These are phyloP conservation scores for Xylaria castorea DNA, from an alignment of 495 filamentous ascomycete species.

Conservation along the genomic window DNA sequence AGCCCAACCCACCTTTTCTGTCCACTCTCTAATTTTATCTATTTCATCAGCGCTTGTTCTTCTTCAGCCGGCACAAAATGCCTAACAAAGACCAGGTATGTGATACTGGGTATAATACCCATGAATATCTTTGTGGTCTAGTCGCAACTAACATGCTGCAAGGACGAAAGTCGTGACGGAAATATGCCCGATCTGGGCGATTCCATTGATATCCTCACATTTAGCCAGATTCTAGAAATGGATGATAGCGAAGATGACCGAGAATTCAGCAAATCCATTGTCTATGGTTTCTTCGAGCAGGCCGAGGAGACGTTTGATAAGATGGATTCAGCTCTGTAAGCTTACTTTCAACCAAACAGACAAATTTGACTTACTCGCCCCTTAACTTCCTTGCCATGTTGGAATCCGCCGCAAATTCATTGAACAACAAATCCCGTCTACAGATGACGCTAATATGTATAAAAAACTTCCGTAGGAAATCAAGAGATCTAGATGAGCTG, in stretches of 20 bases:
- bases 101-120: slow-evolving; percentile 2
- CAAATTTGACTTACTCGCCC: slow-evolving; percentile 3
- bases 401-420: slow-evolving; percentile 15
- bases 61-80: slow-evolving; percentile 27
- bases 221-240: slow-evolving; percentile 97
- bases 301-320: slow-evolving; percentile 83
- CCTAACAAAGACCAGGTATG: slow-evolving; percentile 42
- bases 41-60: slow-evolving; percentile 15
- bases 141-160: slow-evolving; percentile 19
- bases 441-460: slow-evolving; percentile 29
- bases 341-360: slow-evolving; percentile 34
- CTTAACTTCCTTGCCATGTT: slow-evolving; percentile 8
- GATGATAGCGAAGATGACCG: slow-evolving; percentile 84
- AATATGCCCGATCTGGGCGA: slow-evolving; percentile 62
- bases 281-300: slow-evolving; percentile 91
- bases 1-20: slow-evolving; percentile 3
- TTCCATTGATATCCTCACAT: slow-evolving; percentile 77
- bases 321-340: slow-evolving; percentile 86
- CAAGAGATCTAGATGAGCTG: slow-evolving; percentile 70
- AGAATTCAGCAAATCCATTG: slow-evolving; percentile 81
- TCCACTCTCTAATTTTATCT: slow-evolving; percentile 4
- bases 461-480: slow-evolving; percentile 56
- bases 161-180: slow-evolving; percentile 38
- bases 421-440: neutral
- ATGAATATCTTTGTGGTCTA: neutral